Percentiles rank a stretch among this genome's conserved stretches.
phyloP scores from a whole-genome alignment of 1,284 basidiomycete genomes.

The Golubevia sp. region DNA sequence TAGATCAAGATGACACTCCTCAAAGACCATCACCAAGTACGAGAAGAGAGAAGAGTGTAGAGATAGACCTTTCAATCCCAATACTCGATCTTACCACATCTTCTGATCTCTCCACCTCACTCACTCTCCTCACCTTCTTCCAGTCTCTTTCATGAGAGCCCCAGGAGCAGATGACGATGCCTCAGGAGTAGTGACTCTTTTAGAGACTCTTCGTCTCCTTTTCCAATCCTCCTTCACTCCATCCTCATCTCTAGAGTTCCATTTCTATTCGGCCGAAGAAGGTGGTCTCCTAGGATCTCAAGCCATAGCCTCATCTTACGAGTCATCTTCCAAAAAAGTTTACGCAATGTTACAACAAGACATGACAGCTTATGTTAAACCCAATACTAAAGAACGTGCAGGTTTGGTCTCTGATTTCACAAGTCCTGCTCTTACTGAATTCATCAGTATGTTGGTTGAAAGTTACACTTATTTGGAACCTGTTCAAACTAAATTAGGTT shows the following conservation, averaged over 20 bases:
- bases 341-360: conserved; percentile 73
- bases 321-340: conserved; percentile 70
- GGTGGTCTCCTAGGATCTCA: conserved; percentile 91
- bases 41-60: too few species aligned
- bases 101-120: conserved; percentile 78
- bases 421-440: conserved; percentile 72
- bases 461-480: conserved; percentile 67
- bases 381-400: conserved; percentile 81
- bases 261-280: conserved; percentile 95
- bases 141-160: conserved; percentile 38
- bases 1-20: too few species aligned
- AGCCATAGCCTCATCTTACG: conserved; percentile 82
- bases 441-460: conserved; percentile 74
- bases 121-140: conserved; percentile 69
- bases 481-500: conserved; percentile 75
- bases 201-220: conserved; percentile 85
- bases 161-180: conserved; percentile 76
- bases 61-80: conserved; percentile 64
- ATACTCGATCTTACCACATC: conserved; percentile 23
- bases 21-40: too few species aligned
- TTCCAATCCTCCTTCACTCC: conserved; percentile 78
- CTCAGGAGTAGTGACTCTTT: conserved; percentile 86
- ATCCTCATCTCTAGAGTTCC: conserved; percentile 84
- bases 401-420: conserved; percentile 90
- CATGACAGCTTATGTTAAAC: conserved; percentile 81